Percentiles rank a stretch among this genome's conserved stretches.
phyloP scores from a whole-genome alignment of 108 stramenopile species.

The Nitzschia palea region DNA sequence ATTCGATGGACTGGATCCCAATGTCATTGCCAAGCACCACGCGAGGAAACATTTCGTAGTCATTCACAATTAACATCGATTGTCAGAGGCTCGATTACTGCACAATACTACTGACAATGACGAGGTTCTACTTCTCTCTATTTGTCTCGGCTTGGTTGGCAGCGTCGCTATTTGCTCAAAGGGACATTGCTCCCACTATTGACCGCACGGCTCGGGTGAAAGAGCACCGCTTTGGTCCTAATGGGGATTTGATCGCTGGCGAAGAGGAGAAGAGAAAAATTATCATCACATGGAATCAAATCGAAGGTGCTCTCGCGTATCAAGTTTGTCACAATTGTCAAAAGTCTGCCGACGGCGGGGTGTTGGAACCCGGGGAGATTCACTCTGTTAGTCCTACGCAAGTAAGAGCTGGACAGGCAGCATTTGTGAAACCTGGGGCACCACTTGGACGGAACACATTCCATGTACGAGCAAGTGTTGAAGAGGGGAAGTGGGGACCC shows the following conservation, averaged over 20 bases:
- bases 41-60: no score
- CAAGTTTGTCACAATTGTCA: constrained; percentile 44
- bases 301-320: constrained; percentile 19
- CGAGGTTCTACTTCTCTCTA: not conserved
- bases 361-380: not conserved
- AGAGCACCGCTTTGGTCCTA: constrained; percentile 21
- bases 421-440: constrained; percentile 7
- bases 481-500: constrained; percentile 18
- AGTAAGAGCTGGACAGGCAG: constrained; percentile 13
- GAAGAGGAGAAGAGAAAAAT: constrained; percentile 38
- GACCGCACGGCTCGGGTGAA: constrained; percentile 36
- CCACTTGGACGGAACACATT: constrained; percentile 35
- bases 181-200: constrained; percentile 5
- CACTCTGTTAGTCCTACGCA: not conserved
- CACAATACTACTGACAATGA: not conserved
- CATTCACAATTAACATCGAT: no score
- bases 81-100: no score
- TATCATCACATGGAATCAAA: constrained; percentile 27
- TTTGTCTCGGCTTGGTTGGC: not conserved
- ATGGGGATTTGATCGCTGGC: constrained; percentile 30
- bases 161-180: not conserved
- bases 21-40: no score
- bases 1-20: no score
- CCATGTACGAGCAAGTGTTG: constrained; percentile 24
- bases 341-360: constrained; percentile 1